Base-by-base conservation (phyloP, 352 stramenopile genomes). In the Phytophthora ohioensis region DNA sequence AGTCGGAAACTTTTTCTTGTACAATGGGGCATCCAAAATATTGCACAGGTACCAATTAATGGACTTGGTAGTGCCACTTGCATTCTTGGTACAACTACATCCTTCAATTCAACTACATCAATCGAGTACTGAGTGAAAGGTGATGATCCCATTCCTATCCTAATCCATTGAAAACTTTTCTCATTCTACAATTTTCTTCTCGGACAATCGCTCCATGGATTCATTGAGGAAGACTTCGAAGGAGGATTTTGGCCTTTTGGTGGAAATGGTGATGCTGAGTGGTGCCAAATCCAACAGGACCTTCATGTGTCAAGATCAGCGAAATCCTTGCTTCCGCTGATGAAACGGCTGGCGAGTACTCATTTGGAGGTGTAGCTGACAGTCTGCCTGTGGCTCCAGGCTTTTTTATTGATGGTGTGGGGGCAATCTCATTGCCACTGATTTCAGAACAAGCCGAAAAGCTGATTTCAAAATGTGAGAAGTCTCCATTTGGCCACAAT, bases 201-300 rank as follows among this genome's bases (percentile, higher is more conserved):
- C n/a, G n/a, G n/a, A n/a, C n/a, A n/a, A n/a, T n/a, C n/a, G n/a
- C n/a, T n/a, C n/a, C n/a, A 57, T 65, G 57, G 35, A 15, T 21
- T 57, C 45, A 10, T 67, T 9, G 41, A 49, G n/a, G 13, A 47
- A 21, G 15, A 39, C 17, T 71, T 67, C 27, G 15, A 51, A 12
- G 49, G 57, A 1, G 49, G 35, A n/a, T n/a, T n/a, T 13, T 69
- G 58, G 66, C 58, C 58, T 9, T 73, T 73, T 58, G 57, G 57
- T 17, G 21, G 21, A 38, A 17, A 63, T 21, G 57, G 49, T 3
- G 27, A 17, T 10, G 4, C 49, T 2, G 10, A 57, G 49, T 69
- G 11, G 43, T 73, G 2, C 59, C 32, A 3, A 13, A 46, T 8
- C 66, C 66, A 9, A 51, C 7, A 10, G 66, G 59, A 13, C 15